Base-by-base conservation (phyloP, 2,329 filamentous ascomycete species). In the Neopestalotiopsis sp. region DNA sequence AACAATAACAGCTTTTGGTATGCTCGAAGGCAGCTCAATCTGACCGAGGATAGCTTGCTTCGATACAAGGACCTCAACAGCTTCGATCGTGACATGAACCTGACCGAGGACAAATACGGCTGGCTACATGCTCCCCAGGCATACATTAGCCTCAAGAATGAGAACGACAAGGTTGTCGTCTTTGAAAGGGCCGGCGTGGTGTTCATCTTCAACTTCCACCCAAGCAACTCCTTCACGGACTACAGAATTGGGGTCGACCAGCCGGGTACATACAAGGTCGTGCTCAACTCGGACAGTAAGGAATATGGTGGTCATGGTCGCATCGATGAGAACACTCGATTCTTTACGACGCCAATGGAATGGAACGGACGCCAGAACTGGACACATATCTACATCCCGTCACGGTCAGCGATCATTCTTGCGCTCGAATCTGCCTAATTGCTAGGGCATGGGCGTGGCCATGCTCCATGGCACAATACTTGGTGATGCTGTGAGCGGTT, bases 181-280 rank as follows among this genome's bases (percentile, higher is more conserved):
- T 99, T 98, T 79, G 96, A 99, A 84, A 90, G 96, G 40, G 96
- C 90, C 1, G 95, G 95, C 0, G 83, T 97, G 69, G 85, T 99
- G 12, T 99, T 95, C 85, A 88, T 98, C 75, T 98, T 99, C 87
- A 99, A 99, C 83, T 98, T 98, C 86, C 91, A 98, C 78, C 90
- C 93, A 0, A 89, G 88, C 34, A 83, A 91, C 73, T 97, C 94
- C 80, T 99, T 92, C 82, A 91, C 91, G 12, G 96, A 98, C 81
- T 99, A 98, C 80, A 90, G 95, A 49, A 91, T 99, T 61, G 96
- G 96, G 20, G 87, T 99, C 52, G 94, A 98, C 65, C 85, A 89
- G 24, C 83, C 92, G 3, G 96, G 96, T 52, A 97, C 93, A 1
- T 99, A 99, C 81, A 88, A 89, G 67, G 90, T 97, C 67, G 91